Evolutionary conservation across 306 rosid species (phyloP), one percentile per base, ranked within the genome.

Genomic region (Macrotyloma uniflorum): DNA sequence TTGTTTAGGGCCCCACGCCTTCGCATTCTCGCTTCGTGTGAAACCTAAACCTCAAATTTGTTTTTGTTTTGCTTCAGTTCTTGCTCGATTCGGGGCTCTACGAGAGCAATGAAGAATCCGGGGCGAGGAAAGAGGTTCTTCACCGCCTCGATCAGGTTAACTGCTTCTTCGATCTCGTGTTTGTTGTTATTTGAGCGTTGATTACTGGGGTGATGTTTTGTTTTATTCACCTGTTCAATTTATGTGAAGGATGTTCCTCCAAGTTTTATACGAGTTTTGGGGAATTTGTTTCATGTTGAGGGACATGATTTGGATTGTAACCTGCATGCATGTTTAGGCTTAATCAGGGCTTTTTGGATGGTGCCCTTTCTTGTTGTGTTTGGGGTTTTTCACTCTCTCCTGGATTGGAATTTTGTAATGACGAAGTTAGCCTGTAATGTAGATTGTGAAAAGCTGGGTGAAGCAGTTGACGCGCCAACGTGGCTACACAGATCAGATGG

Each of bases 401-500:
- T 18, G 75, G 45, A 42, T 80, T 72, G 11, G 1, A 35, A 16
- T 83, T 50, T 83, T 79, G 12, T 45, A 57, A 10, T 88, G 53
- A 74, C 57, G 23, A 30, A 72, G 72, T 67, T 79, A 30, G 59
- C 32, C 19, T 85, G 80, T 73, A 6, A 32, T 85, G 81, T 86
- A 95, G 99, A 86, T 89, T 79, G 96, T 88, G 19, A 95, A 95
- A 86, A 82, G 70, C 80, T 95, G 99, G 99, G 99, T 95, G 88
- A 93, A 91, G 90, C 90, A 82, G 75, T 74, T 93, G 84, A 95
- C 99, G 1, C 88, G 85, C 80, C 89, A 77, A 75, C 91, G 96
- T 79, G 98, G 99, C 81, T 93, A 92, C 80, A 85, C 96, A 0
- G 99, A 95, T 75, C 99, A 95, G 92, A 95, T 88, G 98, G 98